phyloP scores from a whole-genome alignment of 1,284 basidiomycete species.

The Ceratobasidium sp. region DNA sequence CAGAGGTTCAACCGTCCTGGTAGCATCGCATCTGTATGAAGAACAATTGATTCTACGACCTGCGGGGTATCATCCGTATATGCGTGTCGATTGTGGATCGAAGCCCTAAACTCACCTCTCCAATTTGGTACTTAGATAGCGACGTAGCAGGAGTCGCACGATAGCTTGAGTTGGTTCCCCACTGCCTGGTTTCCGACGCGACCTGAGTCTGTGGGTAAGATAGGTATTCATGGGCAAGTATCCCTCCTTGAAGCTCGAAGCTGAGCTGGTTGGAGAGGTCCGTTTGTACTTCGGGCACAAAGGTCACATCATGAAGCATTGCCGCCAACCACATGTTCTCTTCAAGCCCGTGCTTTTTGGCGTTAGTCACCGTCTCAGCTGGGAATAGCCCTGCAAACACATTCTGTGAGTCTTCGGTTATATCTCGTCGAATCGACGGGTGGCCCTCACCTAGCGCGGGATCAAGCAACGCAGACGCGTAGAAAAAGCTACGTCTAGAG shows the following conservation, averaged over 20 bases:
- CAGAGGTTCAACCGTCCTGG: constrained; percentile 25
- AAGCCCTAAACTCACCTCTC: constrained; percentile 7
- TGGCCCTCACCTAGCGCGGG: constrained; percentile 5
- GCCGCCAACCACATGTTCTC: constrained; percentile 38
- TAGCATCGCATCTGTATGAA: constrained; percentile 22
- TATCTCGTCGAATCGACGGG: no score
- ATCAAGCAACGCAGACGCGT: constrained; percentile 30
- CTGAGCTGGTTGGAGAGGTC: constrained; percentile 29
- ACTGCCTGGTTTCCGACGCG: constrained; percentile 9
- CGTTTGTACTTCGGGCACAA: constrained; percentile 22
- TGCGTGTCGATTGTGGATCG: not conserved
- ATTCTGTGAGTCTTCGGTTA: not conserved
- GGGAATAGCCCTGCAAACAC: constrained; percentile 13
- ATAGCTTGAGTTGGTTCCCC: constrained; percentile 24
- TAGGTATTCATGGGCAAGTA: constrained; percentile 32
- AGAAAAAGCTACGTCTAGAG: constrained; percentile 30
- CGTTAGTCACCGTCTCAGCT: constrained; percentile 9
- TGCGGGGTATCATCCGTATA: not conserved
- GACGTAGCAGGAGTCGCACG: constrained; percentile 8
- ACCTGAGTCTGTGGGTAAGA: constrained; percentile 28
- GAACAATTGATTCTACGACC: constrained; percentile 36
- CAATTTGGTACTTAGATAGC: constrained; percentile 26
- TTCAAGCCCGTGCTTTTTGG: constrained; percentile 18
- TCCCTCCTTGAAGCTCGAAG: constrained; percentile 34
- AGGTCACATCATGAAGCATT: constrained; percentile 33